These are phyloP conservation scores for Monilinia polystroma DNA, from an alignment of 2,329 filamentous ascomycete species.

Conservation along the genomic window DNA sequence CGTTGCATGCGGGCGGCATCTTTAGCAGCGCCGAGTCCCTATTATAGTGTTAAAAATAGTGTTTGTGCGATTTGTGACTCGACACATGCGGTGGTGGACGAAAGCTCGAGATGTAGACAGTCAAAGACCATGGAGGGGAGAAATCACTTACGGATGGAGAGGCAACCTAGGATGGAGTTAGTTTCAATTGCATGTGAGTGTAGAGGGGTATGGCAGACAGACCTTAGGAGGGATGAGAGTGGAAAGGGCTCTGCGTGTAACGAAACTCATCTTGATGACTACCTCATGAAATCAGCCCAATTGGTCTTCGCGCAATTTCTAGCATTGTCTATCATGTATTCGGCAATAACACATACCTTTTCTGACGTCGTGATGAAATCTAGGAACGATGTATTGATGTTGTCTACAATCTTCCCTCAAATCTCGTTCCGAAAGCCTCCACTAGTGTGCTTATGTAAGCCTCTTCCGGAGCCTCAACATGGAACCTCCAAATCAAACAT, in stretches of 20 bases:
- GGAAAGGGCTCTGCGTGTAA: slow-evolving; percentile 87
- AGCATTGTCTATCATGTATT: background rate
- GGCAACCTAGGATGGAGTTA: slow-evolving; percentile 37
- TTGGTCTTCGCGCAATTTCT: slow-evolving; percentile 26
- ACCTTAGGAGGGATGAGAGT: slow-evolving; percentile 99
- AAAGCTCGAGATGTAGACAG: slow-evolving; percentile 3
- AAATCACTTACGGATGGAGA: slow-evolving; percentile 41
- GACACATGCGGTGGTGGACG: background rate
- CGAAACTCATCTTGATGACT: slow-evolving; percentile 80
- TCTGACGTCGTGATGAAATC: slow-evolving; percentile 35
- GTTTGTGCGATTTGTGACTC: slow-evolving; percentile 1
- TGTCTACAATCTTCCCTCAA: slow-evolving; percentile 25
- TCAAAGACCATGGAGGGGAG: background rate
- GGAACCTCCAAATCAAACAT: slow-evolving; percentile 18
- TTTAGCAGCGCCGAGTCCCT: slow-evolving; percentile 93
- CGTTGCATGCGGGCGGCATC: slow-evolving; percentile 98
- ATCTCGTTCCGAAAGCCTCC: slow-evolving; percentile 32
- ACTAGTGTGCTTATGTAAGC: slow-evolving; percentile 31
- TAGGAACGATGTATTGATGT: slow-evolving; percentile 28
- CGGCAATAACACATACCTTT: slow-evolving; percentile 33
- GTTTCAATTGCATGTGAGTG: slow-evolving; percentile 3
- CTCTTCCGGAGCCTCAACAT: slow-evolving; percentile 20
- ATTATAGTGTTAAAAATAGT: slow-evolving; percentile 24
- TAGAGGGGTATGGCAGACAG: slow-evolving; percentile 39
- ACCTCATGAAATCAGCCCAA: slow-evolving; percentile 37